phyloP scores from a whole-genome alignment of 257 asterid species.

The Schizonepeta tenuifolia region DNA sequence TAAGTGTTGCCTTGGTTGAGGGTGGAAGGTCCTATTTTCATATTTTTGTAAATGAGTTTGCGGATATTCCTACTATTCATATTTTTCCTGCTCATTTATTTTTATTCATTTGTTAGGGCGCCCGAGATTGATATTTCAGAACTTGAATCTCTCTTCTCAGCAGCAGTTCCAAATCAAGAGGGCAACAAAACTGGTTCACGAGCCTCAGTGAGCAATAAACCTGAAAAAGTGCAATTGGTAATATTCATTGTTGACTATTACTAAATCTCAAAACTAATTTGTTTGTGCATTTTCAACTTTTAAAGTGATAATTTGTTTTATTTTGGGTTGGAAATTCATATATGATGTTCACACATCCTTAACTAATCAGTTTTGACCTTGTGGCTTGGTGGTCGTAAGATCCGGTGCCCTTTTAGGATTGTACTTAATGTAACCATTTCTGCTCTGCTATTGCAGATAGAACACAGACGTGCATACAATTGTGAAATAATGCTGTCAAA shows the following conservation, averaged over 20 bases:
- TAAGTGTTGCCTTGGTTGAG: constrained; percentile 42
- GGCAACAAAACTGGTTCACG: constrained; percentile 67
- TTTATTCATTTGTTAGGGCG: constrained; percentile 54
- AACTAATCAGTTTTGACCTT: constrained; percentile 18
- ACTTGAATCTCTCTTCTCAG: constrained; percentile 93
- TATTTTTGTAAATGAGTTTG: constrained; percentile 15
- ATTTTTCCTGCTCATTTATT: constrained; percentile 27
- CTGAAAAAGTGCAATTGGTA: constrained; percentile 97
- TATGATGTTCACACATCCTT: neutral
- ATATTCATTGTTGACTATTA: constrained; percentile 15
- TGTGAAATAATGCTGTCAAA: constrained; percentile 96
- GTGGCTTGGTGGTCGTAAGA: constrained; percentile 19
- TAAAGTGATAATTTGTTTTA: constrained; percentile 9
- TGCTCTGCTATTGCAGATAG: constrained; percentile 63
- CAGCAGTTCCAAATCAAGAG: constrained; percentile 70
- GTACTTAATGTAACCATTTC: constrained; percentile 8
- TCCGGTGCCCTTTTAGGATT: constrained; percentile 1
- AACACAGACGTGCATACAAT: constrained; percentile 91
- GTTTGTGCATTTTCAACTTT: neutral
- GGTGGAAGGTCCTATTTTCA: constrained; percentile 19
- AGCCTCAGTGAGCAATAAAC: constrained; percentile 63
- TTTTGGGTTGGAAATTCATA: neutral
- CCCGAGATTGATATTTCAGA: constrained; percentile 94
- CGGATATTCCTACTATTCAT: constrained; percentile 21
- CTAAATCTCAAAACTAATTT: neutral